Conservation (phyloP, 140 eudicot genomes). For the Anethum foeniculum region DNA sequence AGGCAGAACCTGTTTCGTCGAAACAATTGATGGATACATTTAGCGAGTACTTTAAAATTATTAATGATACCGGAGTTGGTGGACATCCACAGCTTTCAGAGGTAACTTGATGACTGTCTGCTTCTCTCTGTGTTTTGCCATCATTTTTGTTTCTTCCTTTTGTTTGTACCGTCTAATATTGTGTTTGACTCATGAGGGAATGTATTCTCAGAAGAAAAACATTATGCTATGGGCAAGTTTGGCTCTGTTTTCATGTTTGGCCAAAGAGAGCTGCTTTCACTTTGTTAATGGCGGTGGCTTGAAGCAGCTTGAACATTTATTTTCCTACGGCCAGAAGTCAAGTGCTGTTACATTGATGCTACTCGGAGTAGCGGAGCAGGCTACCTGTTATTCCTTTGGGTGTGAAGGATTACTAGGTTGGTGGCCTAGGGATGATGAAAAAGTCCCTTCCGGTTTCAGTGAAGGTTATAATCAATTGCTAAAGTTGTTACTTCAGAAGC, state of each 20-base stretch:
- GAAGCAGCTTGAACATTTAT: slow-evolving; percentile 65
- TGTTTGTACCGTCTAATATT: neutral
- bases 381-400: slow-evolving; percentile 75
- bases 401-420: slow-evolving; percentile 96
- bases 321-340: slow-evolving; percentile 40
- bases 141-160: neutral
- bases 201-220: slow-evolving; percentile 46
- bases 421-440: slow-evolving; percentile 97
- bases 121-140: neutral
- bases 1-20: slow-evolving; percentile 46
- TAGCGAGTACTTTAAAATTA: slow-evolving; percentile 28
- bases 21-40: slow-evolving; percentile 67
- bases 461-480: slow-evolving; percentile 78
- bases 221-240: slow-evolving; percentile 57
- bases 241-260: slow-evolving; percentile 64
- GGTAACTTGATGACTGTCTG: slow-evolving; percentile 30
- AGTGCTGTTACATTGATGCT: slow-evolving; percentile 46
- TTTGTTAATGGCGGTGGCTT: slow-evolving; percentile 83
- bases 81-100: slow-evolving; percentile 49
- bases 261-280: slow-evolving; percentile 81
- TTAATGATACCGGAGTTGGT: slow-evolving; percentile 18
- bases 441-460: slow-evolving; percentile 68
- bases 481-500: slow-evolving; percentile 70
- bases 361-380: slow-evolving; percentile 90
- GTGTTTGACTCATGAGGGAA: slow-evolving; percentile 10